These are phyloP conservation scores for Falciphora oryzae DNA, from an alignment of 2,329 filamentous ascomycete genomes.

Conservation along the genomic window DNA sequence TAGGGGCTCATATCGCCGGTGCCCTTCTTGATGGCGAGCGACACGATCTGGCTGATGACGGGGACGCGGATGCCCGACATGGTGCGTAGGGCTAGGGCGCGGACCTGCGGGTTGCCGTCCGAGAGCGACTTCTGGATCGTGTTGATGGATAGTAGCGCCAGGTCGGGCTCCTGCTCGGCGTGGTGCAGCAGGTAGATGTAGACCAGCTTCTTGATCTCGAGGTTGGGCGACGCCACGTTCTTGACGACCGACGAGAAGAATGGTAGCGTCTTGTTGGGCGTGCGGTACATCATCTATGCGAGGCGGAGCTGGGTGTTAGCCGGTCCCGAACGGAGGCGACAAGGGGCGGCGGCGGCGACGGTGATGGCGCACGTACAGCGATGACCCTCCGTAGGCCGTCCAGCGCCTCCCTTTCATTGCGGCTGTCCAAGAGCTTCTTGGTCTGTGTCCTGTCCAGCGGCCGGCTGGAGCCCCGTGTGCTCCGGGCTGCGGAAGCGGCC, in stretches of 20 bases:
- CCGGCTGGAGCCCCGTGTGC: constrained; percentile 50
- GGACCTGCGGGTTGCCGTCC: constrained; percentile 83
- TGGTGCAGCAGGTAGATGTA: constrained; percentile 98
- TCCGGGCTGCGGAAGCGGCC: constrained; percentile 81
- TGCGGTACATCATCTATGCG: constrained; percentile 84
- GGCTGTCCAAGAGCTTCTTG: constrained; percentile 90
- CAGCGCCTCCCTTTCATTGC: constrained; percentile 85
- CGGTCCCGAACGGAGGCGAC: neutral
- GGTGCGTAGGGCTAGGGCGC: constrained; percentile 86
- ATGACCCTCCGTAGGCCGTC: constrained; percentile 87
- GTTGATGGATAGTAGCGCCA: constrained; percentile 94
- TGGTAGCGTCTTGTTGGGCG: constrained; percentile 71
- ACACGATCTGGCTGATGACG: constrained; percentile 96
- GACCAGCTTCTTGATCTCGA: constrained; percentile 96
- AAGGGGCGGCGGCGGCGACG: neutral
- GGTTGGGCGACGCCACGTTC: constrained; percentile 88
- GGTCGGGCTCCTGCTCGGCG: constrained; percentile 92
- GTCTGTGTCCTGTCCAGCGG: constrained; percentile 75
- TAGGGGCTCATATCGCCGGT: constrained; percentile 89
- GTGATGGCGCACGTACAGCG: constrained; percentile 53
- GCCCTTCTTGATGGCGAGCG: constrained; percentile 90
- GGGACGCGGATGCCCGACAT: constrained; percentile 98
- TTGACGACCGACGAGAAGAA: constrained; percentile 99
- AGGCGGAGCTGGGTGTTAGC: constrained; percentile 11
- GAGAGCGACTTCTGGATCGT: constrained; percentile 97